phyloP scores from a whole-genome alignment of 495 filamentous ascomycete genomes.

The Cudoniella acicularis region DNA sequence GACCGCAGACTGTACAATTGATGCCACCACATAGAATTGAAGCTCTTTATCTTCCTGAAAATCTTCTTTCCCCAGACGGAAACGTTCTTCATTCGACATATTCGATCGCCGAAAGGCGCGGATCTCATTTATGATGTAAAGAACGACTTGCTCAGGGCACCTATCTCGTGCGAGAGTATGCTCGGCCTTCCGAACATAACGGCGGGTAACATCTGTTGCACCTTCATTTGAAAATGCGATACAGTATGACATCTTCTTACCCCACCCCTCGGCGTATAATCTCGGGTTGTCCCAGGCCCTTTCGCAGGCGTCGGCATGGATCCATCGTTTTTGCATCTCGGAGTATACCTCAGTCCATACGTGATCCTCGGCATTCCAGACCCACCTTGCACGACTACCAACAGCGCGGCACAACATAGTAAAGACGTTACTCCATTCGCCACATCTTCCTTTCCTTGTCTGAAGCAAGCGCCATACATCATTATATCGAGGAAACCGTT shows the following conservation, averaged over 20 bases:
- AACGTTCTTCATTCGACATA: conserved; percentile 73
- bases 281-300: conserved; percentile 95
- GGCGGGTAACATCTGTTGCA: conserved; percentile 89
- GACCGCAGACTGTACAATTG: conserved; percentile 58
- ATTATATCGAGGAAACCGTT: conserved; percentile 90
- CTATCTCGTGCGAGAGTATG: conserved; percentile 68
- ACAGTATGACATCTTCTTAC: conserved; percentile 91
- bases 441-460: conserved; percentile 76
- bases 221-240: conserved; percentile 95
- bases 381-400: conserved; percentile 88
- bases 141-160: conserved; percentile 81
- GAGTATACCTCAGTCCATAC: conserved; percentile 98
- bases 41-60: conserved; percentile 81
- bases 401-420: conserved; percentile 96
- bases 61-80: conserved; percentile 84
- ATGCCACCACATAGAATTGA: conserved; percentile 65
- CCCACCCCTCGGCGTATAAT: conserved; percentile 92
- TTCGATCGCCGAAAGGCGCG: conserved; percentile 73
- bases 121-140: conserved; percentile 88
- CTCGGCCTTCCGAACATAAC: conserved; percentile 82
- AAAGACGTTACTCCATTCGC: conserved; percentile 98
- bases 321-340: conserved; percentile 86
- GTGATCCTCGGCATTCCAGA: conserved; percentile 97
- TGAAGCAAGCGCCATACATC: conserved; percentile 94
- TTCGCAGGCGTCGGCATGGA: conserved; percentile 93